phyloP scores from a whole-genome alignment of 768 basidiomycete genomes.

The Gelatoporia subvermispora region DNA sequence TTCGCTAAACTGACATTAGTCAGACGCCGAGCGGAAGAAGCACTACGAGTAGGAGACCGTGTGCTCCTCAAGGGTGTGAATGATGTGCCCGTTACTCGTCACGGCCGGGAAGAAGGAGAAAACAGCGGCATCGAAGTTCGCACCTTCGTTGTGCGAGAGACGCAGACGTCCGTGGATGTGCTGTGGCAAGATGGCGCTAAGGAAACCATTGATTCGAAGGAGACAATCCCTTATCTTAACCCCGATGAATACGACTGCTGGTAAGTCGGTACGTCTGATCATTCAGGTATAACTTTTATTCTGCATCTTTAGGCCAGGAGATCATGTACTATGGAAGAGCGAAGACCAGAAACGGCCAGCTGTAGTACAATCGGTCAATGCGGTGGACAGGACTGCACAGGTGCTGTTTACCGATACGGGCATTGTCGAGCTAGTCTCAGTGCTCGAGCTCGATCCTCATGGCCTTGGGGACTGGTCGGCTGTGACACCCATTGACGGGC shows the following conservation, averaged over 20 bases:
- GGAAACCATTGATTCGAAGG: slow-evolving; percentile 55
- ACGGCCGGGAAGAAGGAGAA: slow-evolving; percentile 47
- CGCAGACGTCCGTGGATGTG: slow-evolving; percentile 62
- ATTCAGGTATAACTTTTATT: neutral
- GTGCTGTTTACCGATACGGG: slow-evolving; percentile 55
- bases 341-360: slow-evolving; percentile 65
- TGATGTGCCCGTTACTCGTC: slow-evolving; percentile 51
- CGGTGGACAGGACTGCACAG: slow-evolving; percentile 62
- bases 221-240: slow-evolving; percentile 77
- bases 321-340: slow-evolving; percentile 79
- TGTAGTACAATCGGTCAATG: slow-evolving; percentile 76
- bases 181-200: slow-evolving; percentile 85
- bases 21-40: slow-evolving; percentile 51
- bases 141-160: slow-evolving; percentile 63
- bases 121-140: slow-evolving; percentile 46
- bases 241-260: slow-evolving; percentile 92
- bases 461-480: slow-evolving; percentile 53
- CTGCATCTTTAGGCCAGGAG: slow-evolving; percentile 66
- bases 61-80: slow-evolving; percentile 51
- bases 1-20: slow-evolving; percentile 61
- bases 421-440: slow-evolving; percentile 62
- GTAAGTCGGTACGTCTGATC: slow-evolving; percentile 34
- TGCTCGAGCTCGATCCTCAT: slow-evolving; percentile 86
- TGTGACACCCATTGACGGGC: slow-evolving; percentile 46
- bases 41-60: slow-evolving; percentile 72